These are phyloP conservation scores for Neonectria neomacrospora DNA, from an alignment of 2,329 filamentous ascomycete species.

Conservation along the genomic window DNA sequence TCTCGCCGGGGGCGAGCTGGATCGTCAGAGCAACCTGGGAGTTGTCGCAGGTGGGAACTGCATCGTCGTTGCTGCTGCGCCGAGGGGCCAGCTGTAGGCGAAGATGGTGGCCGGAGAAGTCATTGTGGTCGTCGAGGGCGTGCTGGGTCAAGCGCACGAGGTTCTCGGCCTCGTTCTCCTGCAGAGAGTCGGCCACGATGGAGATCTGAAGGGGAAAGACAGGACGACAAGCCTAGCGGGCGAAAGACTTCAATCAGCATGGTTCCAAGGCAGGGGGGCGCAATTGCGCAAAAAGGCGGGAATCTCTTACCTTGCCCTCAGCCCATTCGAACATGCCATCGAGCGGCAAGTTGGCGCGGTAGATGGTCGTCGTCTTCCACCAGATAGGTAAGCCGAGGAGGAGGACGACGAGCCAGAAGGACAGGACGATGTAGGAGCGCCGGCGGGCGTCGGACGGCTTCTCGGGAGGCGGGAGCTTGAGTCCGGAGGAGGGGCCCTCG, in stretches of 20 bases:
- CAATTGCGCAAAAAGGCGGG: background rate
- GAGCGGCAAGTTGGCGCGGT: conserved; percentile 84
- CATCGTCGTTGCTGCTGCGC: conserved; percentile 24
- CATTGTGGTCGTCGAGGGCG: conserved; percentile 85
- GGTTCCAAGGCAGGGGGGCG: background rate
- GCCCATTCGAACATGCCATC: conserved; percentile 92
- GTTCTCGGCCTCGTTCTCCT: conserved; percentile 74
- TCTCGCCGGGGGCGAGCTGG: conserved; percentile 72
- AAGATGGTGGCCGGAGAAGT: conserved; percentile 86
- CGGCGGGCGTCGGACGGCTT: conserved; percentile 74
- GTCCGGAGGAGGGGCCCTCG: conserved; percentile 19
- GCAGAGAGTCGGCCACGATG: conserved; percentile 75
- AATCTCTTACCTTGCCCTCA: conserved; percentile 77
- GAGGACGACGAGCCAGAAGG: conserved; percentile 90
- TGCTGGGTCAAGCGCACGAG: conserved; percentile 85
- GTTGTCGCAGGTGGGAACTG: conserved; percentile 51
- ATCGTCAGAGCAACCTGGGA: conserved; percentile 74
- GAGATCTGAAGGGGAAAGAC: conserved; percentile 88
- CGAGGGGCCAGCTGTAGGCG: conserved; percentile 57
- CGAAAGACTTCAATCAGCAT: background rate
- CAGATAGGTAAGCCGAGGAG: conserved; percentile 90
- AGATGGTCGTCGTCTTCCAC: conserved; percentile 95
- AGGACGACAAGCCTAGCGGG: conserved; percentile 79
- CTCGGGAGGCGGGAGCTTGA: conserved; percentile 77
- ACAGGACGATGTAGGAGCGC: conserved; percentile 79